A percentile compares a stretch with the other conserved stretches of the same genome.
phyloP scores from a whole-genome alignment of 371 early-diverging fungal genomes.

The Encephalitozoon hellem region DNA sequence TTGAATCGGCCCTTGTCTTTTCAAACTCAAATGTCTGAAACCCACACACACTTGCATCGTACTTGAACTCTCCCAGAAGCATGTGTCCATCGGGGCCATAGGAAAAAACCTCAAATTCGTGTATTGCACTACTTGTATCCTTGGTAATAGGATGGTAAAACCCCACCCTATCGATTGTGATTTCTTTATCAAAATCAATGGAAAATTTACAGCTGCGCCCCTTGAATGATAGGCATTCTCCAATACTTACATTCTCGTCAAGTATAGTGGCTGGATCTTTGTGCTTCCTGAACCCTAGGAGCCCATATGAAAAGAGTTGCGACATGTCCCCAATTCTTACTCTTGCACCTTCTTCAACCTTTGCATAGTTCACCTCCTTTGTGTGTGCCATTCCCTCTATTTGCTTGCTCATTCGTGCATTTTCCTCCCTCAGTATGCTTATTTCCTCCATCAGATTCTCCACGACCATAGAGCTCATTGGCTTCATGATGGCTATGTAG shows the following conservation, averaged over 20 bases:
- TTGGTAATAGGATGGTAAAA: constrained; percentile 49
- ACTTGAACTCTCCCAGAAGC: constrained; percentile 42
- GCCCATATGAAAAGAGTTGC: constrained; percentile 28
- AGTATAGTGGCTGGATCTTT: constrained; percentile 5
- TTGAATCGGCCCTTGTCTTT: constrained; percentile 1
- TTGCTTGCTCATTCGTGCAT: not conserved
- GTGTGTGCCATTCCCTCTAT: not conserved
- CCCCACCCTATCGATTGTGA: constrained; percentile 39
- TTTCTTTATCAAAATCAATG: constrained; percentile 40
- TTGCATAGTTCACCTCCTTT: constrained; percentile 2
- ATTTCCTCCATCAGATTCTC: not conserved
- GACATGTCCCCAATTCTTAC: not conserved
- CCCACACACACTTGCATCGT: constrained; percentile 30
- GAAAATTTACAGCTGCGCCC: constrained; percentile 19
- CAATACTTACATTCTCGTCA: not conserved
- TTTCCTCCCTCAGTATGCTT: not conserved
- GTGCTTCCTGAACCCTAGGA: constrained; percentile 20
- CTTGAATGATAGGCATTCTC: constrained; percentile 45
- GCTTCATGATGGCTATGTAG: not conserved
- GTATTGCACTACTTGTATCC: constrained; percentile 40
- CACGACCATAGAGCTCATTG: not conserved
- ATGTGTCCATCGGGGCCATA: constrained; percentile 12
- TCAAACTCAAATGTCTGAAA: constrained; percentile 43
- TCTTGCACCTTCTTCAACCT: constrained; percentile 16
- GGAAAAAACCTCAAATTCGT: constrained; percentile 34